Evolutionary conservation across 495 filamentous ascomycete genomes (phyloP).

Genomic region (Neurospora africana): DNA sequence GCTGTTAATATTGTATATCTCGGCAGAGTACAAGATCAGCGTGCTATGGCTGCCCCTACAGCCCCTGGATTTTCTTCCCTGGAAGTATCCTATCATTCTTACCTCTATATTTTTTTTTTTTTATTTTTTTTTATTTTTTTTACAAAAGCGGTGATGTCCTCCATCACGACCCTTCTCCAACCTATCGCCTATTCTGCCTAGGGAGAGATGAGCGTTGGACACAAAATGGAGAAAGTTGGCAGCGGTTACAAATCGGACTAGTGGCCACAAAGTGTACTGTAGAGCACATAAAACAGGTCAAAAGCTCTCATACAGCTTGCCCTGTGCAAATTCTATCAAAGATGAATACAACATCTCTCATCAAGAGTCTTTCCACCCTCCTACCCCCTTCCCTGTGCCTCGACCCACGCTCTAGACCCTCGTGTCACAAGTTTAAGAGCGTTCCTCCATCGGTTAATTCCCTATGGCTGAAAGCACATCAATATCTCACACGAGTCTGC

Average conservation of each 20-base stretch:
- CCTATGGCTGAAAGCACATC: not conserved
- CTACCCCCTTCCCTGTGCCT: not conserved
- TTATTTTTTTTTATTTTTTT: too few species aligned
- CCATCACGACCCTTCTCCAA: not conserved
- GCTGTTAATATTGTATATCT: not conserved
- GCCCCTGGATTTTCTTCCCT: not conserved
- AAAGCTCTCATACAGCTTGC: not conserved
- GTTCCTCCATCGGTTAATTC: not conserved
- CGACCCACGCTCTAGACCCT: not conserved
- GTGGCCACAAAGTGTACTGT: not conserved
- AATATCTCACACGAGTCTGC: not conserved
- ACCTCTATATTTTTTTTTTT: too few species aligned
- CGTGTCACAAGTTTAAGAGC: not conserved
- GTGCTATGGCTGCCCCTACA: not conserved
- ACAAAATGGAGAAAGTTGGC: not conserved
- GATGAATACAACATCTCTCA: too few species aligned
- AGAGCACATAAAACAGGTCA: not conserved
- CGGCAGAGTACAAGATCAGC: not conserved
- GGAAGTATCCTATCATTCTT: not conserved
- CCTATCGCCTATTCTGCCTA: not conserved
- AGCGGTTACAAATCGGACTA: not conserved
- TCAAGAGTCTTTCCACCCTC: not conserved
- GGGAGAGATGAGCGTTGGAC: not conserved
- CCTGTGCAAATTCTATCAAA: not conserved
- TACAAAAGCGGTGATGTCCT: not conserved